Conservation (phyloP, 495 filamentous ascomycete genomes). For the Hypoxylon rickii region DNA sequence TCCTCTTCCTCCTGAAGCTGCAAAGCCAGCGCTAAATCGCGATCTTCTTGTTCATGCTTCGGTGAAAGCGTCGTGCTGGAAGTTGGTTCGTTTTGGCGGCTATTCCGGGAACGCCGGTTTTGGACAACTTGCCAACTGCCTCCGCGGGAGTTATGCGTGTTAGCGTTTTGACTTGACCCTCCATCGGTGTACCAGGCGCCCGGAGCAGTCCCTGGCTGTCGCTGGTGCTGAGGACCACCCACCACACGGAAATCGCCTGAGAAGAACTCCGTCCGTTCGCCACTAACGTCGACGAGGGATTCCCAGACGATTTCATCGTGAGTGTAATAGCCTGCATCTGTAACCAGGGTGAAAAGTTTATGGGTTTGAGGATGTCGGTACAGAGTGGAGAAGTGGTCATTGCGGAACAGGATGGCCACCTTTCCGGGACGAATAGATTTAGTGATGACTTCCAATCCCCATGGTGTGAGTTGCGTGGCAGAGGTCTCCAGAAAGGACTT, state of each 20-base stretch:
- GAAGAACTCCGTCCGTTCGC: conserved; percentile 80
- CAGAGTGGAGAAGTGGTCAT: conserved; percentile 93
- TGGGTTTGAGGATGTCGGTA: conserved; percentile 77
- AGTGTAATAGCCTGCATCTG: conserved; percentile 84
- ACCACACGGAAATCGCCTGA: conserved; percentile 90
- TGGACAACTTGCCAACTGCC: conserved; percentile 58
- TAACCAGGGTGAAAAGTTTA: conserved; percentile 79
- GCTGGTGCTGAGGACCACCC: conserved; percentile 53
- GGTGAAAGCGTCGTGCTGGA: conserved; percentile 42
- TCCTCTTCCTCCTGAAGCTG: conserved; percentile 87
- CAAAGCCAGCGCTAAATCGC: conserved; percentile 76
- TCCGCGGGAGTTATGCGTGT: conserved; percentile 26
- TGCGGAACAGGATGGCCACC: conserved; percentile 89
- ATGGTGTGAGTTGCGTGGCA: conserved; percentile 83
- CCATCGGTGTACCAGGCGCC: conserved; percentile 9
- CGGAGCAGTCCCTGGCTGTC: conserved; percentile 12
- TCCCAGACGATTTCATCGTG: conserved; percentile 98
- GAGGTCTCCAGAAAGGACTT: conserved; percentile 77
- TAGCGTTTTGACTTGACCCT: conserved; percentile 5
- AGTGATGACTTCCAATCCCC: conserved; percentile 74
- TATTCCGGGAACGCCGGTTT: conserved; percentile 39
- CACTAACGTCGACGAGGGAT: conserved; percentile 83
- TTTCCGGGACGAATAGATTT: conserved; percentile 69
- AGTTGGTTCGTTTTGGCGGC: conserved; percentile 26
- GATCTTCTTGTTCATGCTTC: conserved; percentile 69